A percentile compares a stretch with the other conserved stretches of the same genome.
These are phyloP conservation scores for Oxytropis ochrocephala DNA, from an alignment of 306 rosid species.

Conservation along the genomic window DNA sequence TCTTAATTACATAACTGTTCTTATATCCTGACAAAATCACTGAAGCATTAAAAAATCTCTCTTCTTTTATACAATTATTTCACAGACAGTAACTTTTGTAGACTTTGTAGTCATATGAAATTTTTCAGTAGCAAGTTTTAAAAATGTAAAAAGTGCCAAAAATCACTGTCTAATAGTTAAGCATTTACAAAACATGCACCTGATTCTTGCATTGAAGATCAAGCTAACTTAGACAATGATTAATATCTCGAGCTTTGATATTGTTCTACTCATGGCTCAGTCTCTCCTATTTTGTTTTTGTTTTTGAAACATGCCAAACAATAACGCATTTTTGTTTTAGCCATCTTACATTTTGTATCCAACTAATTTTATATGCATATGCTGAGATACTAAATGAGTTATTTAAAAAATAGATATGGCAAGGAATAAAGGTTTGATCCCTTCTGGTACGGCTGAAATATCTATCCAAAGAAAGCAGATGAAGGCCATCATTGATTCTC, in stretches of 20 bases:
- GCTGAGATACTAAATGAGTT: constrained; percentile 16
- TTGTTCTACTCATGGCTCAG: constrained; percentile 1
- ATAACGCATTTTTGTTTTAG: background rate
- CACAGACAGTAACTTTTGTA: background rate
- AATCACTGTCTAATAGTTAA: background rate
- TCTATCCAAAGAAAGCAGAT: constrained; percentile 75
- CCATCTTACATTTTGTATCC: background rate
- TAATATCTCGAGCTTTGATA: background rate
- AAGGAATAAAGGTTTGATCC: constrained; percentile 91
- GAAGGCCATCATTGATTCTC: constrained; percentile 75
- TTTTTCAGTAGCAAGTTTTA: background rate
- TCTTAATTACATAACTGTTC: no score
- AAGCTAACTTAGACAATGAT: background rate
- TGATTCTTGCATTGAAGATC: background rate
- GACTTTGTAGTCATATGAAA: background rate
- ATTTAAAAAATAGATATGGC: constrained; percentile 65
- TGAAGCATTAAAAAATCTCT: background rate
- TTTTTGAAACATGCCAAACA: background rate
- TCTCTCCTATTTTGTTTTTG: background rate
- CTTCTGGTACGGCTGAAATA: constrained; percentile 83
- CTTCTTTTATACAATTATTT: background rate
- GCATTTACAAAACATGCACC: background rate
- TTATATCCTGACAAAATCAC: no score
- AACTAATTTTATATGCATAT: background rate
- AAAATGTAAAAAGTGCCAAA: background rate